Percentiles rank a stretch among this genome's conserved stretches.
Conservation (phyloP, 2,329 filamentous ascomycete genomes). For the Magnaporthales sp. region DNA sequence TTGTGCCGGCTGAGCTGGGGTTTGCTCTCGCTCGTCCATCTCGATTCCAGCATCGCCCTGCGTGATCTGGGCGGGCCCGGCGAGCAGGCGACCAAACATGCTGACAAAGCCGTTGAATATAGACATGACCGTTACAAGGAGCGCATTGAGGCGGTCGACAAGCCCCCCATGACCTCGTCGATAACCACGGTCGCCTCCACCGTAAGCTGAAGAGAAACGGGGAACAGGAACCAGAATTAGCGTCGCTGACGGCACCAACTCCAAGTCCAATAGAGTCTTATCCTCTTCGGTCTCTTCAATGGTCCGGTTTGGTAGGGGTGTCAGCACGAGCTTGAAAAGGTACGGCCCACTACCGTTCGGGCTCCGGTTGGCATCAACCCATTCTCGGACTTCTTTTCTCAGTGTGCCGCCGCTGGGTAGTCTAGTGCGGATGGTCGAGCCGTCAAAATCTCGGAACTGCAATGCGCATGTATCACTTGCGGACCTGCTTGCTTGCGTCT, state of each 20-base stretch:
- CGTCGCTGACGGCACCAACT: conserved; percentile 70
- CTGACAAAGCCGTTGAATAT: conserved; percentile 19
- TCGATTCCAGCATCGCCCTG: not conserved
- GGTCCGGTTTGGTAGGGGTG: conserved; percentile 65
- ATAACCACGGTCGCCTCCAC: not conserved
- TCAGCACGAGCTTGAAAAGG: conserved; percentile 75
- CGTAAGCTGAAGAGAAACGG: conserved; percentile 32
- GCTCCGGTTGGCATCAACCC: conserved; percentile 58
- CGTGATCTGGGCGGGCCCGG: conserved; percentile 10
- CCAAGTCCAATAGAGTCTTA: conserved; percentile 58
- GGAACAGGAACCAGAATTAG: conserved; percentile 70
- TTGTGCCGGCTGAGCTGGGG: conserved; percentile 8
- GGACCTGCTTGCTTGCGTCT: conserved; percentile 14
- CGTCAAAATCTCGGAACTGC: conserved; percentile 78
- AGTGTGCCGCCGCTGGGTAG: conserved; percentile 61
- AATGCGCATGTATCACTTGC: conserved; percentile 44
- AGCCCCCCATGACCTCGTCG: not conserved
- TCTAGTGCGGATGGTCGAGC: conserved; percentile 63
- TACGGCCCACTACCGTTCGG: conserved; percentile 52
- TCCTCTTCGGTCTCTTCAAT: conserved; percentile 71
- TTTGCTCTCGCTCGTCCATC: not conserved
- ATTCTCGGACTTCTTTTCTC: conserved; percentile 57
- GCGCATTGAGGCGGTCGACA: conserved; percentile 4
- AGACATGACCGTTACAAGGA: conserved; percentile 24
- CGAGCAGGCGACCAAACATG: conserved; percentile 18